Percentiles rank a stretch among this genome's conserved stretches.
Evolutionary conservation across 2,329 filamentous ascomycete genomes (phyloP).

Genomic region (Sphaerostilbella broomeana): DNA sequence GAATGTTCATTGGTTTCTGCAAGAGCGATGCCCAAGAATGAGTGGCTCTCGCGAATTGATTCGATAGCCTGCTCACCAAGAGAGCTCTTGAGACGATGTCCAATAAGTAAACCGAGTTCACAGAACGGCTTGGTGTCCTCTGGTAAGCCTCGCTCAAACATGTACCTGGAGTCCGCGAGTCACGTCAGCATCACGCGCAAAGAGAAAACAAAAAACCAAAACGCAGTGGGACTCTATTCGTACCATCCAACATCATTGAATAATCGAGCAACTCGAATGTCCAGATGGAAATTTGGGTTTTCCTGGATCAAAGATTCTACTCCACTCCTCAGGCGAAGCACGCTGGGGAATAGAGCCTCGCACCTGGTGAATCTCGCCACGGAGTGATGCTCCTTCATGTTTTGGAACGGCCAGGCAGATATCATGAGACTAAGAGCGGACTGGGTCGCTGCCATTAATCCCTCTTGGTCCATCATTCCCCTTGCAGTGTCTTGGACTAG

Average conservation of each 20-base stretch:
- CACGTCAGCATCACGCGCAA: background rate
- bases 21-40: background rate
- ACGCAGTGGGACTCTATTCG: too few species aligned
- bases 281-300: too few species aligned
- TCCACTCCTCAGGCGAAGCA: background rate
- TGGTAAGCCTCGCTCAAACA: slow-evolving; percentile 4
- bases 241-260: slow-evolving; percentile 4
- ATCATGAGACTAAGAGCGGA: background rate
- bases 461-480: background rate
- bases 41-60: background rate
- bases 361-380: background rate
- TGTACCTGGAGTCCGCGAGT: background rate
- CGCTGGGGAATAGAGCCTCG: background rate
- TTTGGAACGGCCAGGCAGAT: background rate
- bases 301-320: background rate
- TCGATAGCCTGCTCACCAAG: background rate
- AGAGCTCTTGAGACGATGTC: background rate
- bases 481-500: background rate
- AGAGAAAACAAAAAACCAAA: too few species aligned
- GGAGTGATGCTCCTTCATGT: background rate
- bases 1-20: background rate
- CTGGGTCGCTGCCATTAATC: background rate
- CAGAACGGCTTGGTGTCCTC: background rate
- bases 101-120: background rate
- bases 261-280: background rate